Conservation (phyloP, 352 stramenopile genomes). For the Pythium oligandrum region DNA sequence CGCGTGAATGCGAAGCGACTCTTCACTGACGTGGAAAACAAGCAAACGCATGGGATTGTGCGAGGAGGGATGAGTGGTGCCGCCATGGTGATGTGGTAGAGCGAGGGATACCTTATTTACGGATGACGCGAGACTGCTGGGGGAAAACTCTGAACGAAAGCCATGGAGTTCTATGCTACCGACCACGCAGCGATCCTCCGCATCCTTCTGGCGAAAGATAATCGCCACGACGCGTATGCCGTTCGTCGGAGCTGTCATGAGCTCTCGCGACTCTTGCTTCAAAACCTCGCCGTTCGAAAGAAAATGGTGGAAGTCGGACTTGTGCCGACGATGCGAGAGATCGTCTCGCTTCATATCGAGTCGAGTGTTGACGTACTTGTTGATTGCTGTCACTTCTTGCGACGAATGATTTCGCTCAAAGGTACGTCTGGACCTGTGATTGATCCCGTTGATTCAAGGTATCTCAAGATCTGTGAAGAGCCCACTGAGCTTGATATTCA, state of each 20-base stretch:
- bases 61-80: too few species aligned
- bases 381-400: conserved; percentile 41
- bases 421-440: conserved; percentile 14
- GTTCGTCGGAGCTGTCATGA: conserved; percentile 54
- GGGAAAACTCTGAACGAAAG: too few species aligned
- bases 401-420: conserved; percentile 42
- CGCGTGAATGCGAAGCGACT: too few species aligned
- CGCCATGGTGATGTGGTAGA: too few species aligned
- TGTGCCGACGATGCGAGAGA: conserved; percentile 22
- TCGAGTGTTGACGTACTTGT: conserved; percentile 28
- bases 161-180: conserved; percentile 65
- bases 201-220: conserved; percentile 21
- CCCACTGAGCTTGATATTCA: conserved; percentile 53
- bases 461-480: conserved; percentile 15
- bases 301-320: conserved; percentile 33
- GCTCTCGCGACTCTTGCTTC: conserved; percentile 40
- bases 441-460: too few species aligned
- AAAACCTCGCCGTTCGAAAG: conserved; percentile 18
- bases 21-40: too few species aligned
- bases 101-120: too few species aligned
- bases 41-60: too few species aligned
- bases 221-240: conserved; percentile 32
- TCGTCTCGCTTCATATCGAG: conserved; percentile 25
- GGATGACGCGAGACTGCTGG: too few species aligned
- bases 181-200: conserved; percentile 29